These are phyloP conservation scores for Scleromitrula shiraiana DNA, from an alignment of 2,329 filamentous ascomycete species.

Conservation along the genomic window DNA sequence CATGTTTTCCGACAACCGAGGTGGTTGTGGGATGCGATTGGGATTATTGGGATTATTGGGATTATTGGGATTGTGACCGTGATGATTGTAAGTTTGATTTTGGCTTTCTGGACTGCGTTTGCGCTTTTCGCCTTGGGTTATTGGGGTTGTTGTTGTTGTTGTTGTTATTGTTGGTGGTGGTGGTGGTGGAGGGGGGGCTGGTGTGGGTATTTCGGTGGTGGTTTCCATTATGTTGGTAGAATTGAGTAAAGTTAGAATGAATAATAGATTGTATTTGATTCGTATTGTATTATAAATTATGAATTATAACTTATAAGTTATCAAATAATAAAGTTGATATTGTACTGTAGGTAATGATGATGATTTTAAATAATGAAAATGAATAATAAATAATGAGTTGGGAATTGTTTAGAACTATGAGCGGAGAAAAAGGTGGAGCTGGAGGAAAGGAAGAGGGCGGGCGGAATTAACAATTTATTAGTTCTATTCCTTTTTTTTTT, in stretches of 20 bases:
- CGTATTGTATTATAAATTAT: not conserved
- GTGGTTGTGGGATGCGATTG: conserved; percentile 23
- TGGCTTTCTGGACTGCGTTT: conserved; percentile 23
- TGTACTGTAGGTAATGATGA: too few relatives aligned
- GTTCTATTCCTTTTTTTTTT: not conserved
- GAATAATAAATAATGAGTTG: not conserved
- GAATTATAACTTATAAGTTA: too few relatives aligned
- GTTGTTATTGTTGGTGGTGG: not conserved
- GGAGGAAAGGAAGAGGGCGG: not conserved
- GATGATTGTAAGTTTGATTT: too few relatives aligned
- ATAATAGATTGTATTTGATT: not conserved
- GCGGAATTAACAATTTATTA: not conserved
- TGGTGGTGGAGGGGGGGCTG: too few relatives aligned
- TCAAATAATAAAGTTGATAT: too few relatives aligned
- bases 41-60: too few relatives aligned
- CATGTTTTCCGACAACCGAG: conserved; percentile 5
- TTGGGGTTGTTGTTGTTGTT: not conserved
- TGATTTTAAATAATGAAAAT: too few relatives aligned
- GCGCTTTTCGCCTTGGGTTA: conserved; percentile 16
- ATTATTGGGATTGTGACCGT: too few relatives aligned
- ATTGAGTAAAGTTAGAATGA: not conserved
- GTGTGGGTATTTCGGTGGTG: not conserved
- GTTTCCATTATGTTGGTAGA: not conserved
- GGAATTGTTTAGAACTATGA: too few relatives aligned
- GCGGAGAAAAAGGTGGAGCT: conserved; percentile 1